A percentile compares a stretch with the other conserved stretches of the same genome.
phyloP scores from a whole-genome alignment of 2,329 filamentous ascomycete genomes.

The Fusarium kyushuense region DNA sequence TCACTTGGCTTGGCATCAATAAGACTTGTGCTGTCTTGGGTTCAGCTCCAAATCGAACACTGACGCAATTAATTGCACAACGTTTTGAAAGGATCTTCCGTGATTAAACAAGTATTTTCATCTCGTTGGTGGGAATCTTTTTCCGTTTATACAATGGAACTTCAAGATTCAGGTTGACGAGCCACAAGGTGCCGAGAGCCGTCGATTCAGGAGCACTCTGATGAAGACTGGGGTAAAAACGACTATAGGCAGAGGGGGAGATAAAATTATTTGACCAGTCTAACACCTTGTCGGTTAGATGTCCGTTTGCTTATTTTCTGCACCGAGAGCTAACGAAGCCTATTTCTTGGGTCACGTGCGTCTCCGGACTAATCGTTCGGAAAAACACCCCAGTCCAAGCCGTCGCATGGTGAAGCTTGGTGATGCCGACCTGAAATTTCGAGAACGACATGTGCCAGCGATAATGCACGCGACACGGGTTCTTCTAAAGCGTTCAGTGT shows the following conservation, averaged over 20 bases:
- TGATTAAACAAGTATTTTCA: slow-evolving; percentile 22
- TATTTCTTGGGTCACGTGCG: slow-evolving; percentile 16
- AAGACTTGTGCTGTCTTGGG: background rate
- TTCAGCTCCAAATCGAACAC: background rate
- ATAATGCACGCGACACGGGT: slow-evolving; percentile 77
- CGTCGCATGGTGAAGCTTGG: slow-evolving; percentile 38
- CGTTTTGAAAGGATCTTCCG: slow-evolving; percentile 2
- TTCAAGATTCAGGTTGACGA: slow-evolving; percentile 20
- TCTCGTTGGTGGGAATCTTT: slow-evolving; percentile 40
- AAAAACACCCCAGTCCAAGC: slow-evolving; percentile 26
- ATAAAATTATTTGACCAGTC: background rate
- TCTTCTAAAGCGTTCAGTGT: slow-evolving; percentile 81
- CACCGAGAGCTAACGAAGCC: background rate
- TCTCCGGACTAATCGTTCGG: slow-evolving; percentile 30
- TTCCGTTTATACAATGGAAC: slow-evolving; percentile 23
- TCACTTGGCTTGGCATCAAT: slow-evolving; percentile 9
- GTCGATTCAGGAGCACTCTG: background rate
- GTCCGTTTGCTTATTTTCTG: background rate
- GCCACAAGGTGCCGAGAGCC: slow-evolving; percentile 28
- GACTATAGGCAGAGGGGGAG: background rate
- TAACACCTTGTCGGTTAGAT: rapidly evolving
- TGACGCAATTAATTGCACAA: slow-evolving; percentile 16
- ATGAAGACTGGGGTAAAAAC: background rate
- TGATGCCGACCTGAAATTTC: slow-evolving; percentile 41
- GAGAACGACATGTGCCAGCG: slow-evolving; percentile 44